Base-by-base conservation (phyloP, 2,329 filamentous ascomycete genomes). In the Colletotrichum trifolii region DNA sequence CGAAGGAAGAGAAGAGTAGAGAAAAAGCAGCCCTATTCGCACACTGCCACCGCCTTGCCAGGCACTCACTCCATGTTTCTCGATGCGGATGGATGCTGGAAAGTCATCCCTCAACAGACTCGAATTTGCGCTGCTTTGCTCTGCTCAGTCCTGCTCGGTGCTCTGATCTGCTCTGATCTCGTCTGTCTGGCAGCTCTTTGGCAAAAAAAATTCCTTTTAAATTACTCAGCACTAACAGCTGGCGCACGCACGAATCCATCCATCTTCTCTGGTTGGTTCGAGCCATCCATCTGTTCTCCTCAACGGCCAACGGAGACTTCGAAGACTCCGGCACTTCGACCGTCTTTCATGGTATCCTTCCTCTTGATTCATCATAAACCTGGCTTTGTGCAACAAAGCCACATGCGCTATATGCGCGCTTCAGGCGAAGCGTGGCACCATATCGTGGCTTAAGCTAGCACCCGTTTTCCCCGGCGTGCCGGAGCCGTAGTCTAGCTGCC, bases 191-290 rank as follows among this genome's bases (percentile, higher is more conserved):
- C 25, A 25, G 25, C 25, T 25, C 25, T 25, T 25, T 25, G 25
- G 25, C 1, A 25, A 25, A 25, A 25, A 5, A 8, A 54, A 54
- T n/a, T 45, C 48, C 6, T 49, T 11, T 56, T 63, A 13, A 38
- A 66, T 66, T 66, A 66, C 35, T 63, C 63, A 57, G 58, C 62
- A 38, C 58, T 57, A 53, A 39, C 36, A 53, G 40, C 58, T 64
- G 61, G 17, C 43, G 58, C 58, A 56, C 36, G 7, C 50, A 40
- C 58, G 58, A 45, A 25, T 53, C 57, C 50, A 56, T 47, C 25
- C 25, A 25, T 25, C 25, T 25, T 25, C 25, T 25, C 25, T 25
- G 25, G 25, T 25, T 57, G 52, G 58, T 36, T 66, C 56, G 43
- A 48, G 63, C 38, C 42, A 54, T 63, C 52, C 48, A 36, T 47